Percentiles rank a stretch among this genome's conserved stretches.
Evolutionary conservation across 345 rosid species (phyloP).

Genomic region (Brassica carinata): DNA sequence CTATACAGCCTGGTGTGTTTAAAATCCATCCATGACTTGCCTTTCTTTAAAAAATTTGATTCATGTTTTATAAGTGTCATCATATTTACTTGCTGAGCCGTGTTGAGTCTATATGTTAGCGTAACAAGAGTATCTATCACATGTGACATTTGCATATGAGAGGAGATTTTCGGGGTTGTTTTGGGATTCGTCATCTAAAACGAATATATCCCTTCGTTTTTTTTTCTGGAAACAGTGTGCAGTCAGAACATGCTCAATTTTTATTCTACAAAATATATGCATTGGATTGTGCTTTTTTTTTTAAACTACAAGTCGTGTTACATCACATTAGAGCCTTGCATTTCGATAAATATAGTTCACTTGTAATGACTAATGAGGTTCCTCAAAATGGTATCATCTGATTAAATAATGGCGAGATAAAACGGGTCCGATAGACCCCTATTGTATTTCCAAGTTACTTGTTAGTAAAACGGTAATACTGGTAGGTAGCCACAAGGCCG

Average conservation of each 20-base stretch:
- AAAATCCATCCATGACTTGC: conserved; percentile 12
- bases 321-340: background rate
- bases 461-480: background rate
- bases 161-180: conserved; percentile 12
- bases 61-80: conserved; percentile 14
- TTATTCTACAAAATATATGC: conserved; percentile 3
- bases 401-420: background rate
- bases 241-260: conserved; percentile 1
- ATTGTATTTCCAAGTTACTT: background rate
- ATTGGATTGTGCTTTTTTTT: conserved; percentile 4
- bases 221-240: conserved; percentile 12
- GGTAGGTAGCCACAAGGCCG: background rate
- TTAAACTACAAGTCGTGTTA: background rate
- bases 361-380: background rate
- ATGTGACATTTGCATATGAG: conserved; percentile 26
- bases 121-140: conserved; percentile 19
- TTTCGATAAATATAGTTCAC: background rate
- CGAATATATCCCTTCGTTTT: conserved; percentile 1
- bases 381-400: background rate
- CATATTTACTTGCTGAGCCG: conserved; percentile 15
- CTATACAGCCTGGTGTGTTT: conserved; percentile 15
- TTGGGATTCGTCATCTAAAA: conserved; percentile 9
- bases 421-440: background rate
- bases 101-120: conserved; percentile 26
- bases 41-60: background rate